Evolutionary conservation across 2,329 filamentous ascomycete genomes (phyloP).

Genomic region (Allantophomopsis lycopodina): DNA sequence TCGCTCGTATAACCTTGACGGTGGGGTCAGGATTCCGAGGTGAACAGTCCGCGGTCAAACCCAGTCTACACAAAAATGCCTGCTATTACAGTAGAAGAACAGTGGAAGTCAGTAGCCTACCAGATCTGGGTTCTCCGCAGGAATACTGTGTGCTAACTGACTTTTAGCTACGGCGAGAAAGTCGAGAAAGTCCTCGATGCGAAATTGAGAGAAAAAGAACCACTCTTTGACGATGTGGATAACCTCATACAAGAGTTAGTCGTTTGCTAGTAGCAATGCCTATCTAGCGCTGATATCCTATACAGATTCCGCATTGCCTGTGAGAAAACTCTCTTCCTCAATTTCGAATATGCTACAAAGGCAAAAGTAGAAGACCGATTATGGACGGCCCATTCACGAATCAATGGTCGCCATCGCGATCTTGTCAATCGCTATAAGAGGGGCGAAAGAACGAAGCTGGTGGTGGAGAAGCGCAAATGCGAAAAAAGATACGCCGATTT

Average conservation of each 20-base stretch:
- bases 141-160: neutral
- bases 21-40: conserved; percentile 23
- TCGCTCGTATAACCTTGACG: conserved; percentile 44
- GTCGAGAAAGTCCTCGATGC: conserved; percentile 32
- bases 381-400: conserved; percentile 66
- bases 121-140: too few relatives aligned
- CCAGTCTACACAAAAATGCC: conserved; percentile 8
- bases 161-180: conserved; percentile 21
- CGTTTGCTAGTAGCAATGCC: neutral
- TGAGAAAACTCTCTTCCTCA: conserved; percentile 57
- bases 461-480: conserved; percentile 59
- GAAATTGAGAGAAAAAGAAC: conserved; percentile 32
- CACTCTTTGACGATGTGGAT: conserved; percentile 32
- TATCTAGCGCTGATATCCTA: neutral
- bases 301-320: conserved; percentile 36
- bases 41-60: too few relatives aligned
- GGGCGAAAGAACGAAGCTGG: conserved; percentile 27
- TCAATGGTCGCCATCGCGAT: conserved; percentile 69
- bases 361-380: conserved; percentile 56
- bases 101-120: conserved; percentile 31
- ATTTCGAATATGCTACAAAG: conserved; percentile 51
- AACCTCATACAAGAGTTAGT: conserved; percentile 16
- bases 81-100: conserved; percentile 23
- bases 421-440: conserved; percentile 42
- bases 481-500: conserved; percentile 74